Evolutionary conservation across 163 green algal genomes (phyloP).

Genomic region (Scenedesmus sp.): DNA sequence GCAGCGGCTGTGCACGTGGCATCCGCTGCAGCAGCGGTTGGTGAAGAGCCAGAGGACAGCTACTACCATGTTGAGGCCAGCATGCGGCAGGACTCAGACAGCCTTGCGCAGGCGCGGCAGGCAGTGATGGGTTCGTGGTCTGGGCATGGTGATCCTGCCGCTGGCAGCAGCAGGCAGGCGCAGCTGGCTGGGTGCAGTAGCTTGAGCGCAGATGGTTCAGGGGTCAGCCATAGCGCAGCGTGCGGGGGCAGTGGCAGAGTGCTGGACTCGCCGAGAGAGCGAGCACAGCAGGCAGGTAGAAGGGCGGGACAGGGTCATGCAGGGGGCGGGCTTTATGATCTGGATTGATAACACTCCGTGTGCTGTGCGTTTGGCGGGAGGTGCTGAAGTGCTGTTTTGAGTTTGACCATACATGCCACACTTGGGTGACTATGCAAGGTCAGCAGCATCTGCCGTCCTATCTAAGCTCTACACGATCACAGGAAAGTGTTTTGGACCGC

Average conservation of each 20-base stretch:
- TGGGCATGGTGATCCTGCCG: background rate
- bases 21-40: background rate
- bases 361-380: background rate
- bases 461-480: background rate
- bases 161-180: slow-evolving; percentile 9
- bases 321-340: background rate
- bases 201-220: slow-evolving; percentile 13
- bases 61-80: slow-evolving; percentile 9
- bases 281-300: background rate
- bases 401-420: background rate
- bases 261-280: slow-evolving; percentile 12
- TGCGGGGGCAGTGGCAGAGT: background rate
- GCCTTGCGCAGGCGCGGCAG: background rate
- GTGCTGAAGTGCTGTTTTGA: background rate
- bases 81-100: background rate
- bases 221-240: background rate
- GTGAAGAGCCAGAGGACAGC: background rate
- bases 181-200: background rate
- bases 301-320: background rate
- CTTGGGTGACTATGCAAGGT: background rate
- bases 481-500: background rate
- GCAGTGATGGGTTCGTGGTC: slow-evolving; percentile 1
- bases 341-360: background rate
- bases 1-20: background rate
- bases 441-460: background rate